Conservation (phyloP, 1,139 yeast species). For the Suhomyces bolitotheri region DNA sequence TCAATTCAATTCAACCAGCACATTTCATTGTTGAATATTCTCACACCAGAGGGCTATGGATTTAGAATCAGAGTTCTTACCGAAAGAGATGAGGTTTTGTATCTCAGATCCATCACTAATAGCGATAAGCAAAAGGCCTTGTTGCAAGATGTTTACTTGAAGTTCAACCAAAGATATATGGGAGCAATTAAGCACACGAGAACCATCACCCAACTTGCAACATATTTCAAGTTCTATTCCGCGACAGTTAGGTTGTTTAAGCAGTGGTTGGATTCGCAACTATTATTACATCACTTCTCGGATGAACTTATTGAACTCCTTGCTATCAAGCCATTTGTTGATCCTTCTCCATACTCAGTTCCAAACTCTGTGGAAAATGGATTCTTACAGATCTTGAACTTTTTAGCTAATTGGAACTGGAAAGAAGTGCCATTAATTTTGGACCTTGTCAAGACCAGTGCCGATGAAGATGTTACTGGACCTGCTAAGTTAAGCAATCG, state of each 20-base stretch:
- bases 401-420: constrained; percentile 91
- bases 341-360: constrained; percentile 75
- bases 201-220: constrained; percentile 67
- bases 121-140: constrained; percentile 57
- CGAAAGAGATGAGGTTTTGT: constrained; percentile 77
- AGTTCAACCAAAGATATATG: constrained; percentile 65
- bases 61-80: constrained; percentile 73
- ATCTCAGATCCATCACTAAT: constrained; percentile 66
- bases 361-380: constrained; percentile 84
- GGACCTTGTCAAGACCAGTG: constrained; percentile 61
- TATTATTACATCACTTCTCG: constrained; percentile 64
- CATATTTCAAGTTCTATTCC: constrained; percentile 72
- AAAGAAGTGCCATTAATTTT: constrained; percentile 78
- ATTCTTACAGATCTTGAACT: constrained; percentile 69
- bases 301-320: constrained; percentile 83
- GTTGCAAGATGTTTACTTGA: constrained; percentile 62
- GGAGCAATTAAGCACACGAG: constrained; percentile 83
- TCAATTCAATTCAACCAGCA: constrained; percentile 65
- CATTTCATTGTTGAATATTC: constrained; percentile 59
- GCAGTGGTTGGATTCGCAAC: constrained; percentile 77
- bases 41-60: constrained; percentile 87
- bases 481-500: constrained; percentile 57
- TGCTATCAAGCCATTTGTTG: constrained; percentile 82
- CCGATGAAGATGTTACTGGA: constrained; percentile 14
- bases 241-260: constrained; percentile 83